Percentiles rank a stretch among this genome's conserved stretches.
phyloP scores from a whole-genome alignment of 805 yeast genomes.

The Myxozyma sirexii region DNA sequence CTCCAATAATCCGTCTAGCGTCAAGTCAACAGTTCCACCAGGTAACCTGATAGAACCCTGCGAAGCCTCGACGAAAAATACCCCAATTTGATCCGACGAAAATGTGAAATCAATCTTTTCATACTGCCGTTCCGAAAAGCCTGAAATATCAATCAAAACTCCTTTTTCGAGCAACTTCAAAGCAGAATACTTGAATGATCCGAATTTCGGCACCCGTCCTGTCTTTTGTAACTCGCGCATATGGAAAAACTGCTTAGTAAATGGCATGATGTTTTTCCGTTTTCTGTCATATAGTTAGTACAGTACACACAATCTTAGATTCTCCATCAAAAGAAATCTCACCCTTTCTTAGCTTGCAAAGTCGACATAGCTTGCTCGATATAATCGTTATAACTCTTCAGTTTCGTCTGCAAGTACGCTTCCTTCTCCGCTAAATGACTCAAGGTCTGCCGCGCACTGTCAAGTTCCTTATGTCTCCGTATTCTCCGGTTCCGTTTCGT shows the following conservation, averaged over 20 bases:
- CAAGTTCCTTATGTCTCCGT: conserved; percentile 52
- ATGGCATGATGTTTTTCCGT: conserved; percentile 47
- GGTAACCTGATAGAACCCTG: conserved; percentile 64
- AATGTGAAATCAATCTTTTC: conserved; percentile 75
- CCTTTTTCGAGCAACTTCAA: conserved; percentile 75
- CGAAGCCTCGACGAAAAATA: conserved; percentile 73
- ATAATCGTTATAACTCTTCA: conserved; percentile 50
- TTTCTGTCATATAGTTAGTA: conserved; percentile 22
- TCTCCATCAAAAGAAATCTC: conserved; percentile 38
- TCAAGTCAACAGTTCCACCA: conserved; percentile 54
- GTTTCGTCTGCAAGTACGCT: conserved; percentile 47
- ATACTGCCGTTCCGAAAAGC: conserved; percentile 51
- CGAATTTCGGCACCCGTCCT: conserved; percentile 65
- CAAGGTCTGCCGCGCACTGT: conserved; percentile 50
- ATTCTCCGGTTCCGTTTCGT: conserved; percentile 56
- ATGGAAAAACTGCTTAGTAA: conserved; percentile 76
- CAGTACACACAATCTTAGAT: no score
- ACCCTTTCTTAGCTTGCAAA: conserved; percentile 48
- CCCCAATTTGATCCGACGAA: conserved; percentile 72
- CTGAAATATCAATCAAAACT: conserved; percentile 62
- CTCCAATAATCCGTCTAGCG: conserved; percentile 71
- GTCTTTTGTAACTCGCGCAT: conserved; percentile 67
- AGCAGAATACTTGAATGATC: conserved; percentile 75
- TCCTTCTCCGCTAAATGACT: conserved; percentile 52
- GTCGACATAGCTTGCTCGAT: conserved; percentile 56